Base-by-base conservation (phyloP, 306 rosid genomes). In the Rosa rugosa region DNA sequence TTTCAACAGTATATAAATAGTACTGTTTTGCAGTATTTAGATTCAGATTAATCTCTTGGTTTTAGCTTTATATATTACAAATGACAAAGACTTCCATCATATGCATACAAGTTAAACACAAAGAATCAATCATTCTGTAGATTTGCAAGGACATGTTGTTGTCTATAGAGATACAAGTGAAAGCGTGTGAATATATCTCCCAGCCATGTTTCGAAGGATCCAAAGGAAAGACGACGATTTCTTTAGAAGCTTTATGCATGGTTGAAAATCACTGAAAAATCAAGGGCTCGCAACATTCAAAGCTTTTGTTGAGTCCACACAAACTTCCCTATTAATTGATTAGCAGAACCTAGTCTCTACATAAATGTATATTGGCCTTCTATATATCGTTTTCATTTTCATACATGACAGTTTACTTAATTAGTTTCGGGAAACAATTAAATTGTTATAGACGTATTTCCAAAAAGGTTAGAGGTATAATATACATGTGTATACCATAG, bases 171-270 rank as follows among this genome's bases (percentile, higher is more conserved):
- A 53, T 34, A 53, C 57, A 65, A 20, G 60, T 22, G 59, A 42
- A 60, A 8, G 25, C 56, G 62, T 36, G 27, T 62, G 47, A 65
- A 62, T 34, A 47, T 62, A 57, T 59, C 20, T 14, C 7, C n/a
- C 20, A 64, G 46, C 46, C n/a, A 46, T 25, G 22, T 17, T 47
- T 45, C 71, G 36, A 75, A 75, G 36, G 51, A 75, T 63, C 79
- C 79, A 75, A 63, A 45, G 45, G 79, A 46, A 75, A 75, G n/a
- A 62, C 71, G 71, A 75, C 72, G 72, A 63, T 18, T 13, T 73
- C 38, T 38, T 54, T 38, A 12, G 49, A 73, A 56, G 50, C 67
- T 11, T 11, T 11, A 10, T n/a, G n/a, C n/a, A n/a, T 18, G 64
- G 66, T 38, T 53, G 66, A n/a, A 73, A 20, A 22, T 51, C 74